phyloP scores from a whole-genome alignment of 495 filamentous ascomycete genomes.

The Penicillium coffeae region DNA sequence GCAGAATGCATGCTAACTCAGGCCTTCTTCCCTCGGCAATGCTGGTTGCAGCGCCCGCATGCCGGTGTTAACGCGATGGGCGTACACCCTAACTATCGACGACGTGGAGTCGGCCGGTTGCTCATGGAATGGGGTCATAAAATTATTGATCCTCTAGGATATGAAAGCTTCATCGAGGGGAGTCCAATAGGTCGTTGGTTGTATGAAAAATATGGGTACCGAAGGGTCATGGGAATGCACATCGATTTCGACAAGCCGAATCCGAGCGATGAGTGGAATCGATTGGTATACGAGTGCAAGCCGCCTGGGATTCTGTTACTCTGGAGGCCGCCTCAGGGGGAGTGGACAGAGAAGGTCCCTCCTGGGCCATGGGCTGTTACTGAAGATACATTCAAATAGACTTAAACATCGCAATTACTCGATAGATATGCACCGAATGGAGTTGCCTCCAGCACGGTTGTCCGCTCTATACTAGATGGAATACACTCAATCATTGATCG shows the following conservation, averaged over 20 bases:
- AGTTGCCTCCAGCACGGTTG: too few relatives aligned
- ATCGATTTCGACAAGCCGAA: constrained; percentile 19
- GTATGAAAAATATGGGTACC: constrained; percentile 33
- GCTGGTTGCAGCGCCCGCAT: constrained; percentile 14
- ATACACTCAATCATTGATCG: too few relatives aligned
- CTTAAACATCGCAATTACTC: too few relatives aligned
- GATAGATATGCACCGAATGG: too few relatives aligned
- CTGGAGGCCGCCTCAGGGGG: constrained; percentile 29
- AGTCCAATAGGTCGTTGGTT: constrained; percentile 33
- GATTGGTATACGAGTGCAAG: constrained; percentile 22
- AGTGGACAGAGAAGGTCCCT: constrained; percentile 22
- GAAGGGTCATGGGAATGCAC: constrained; percentile 15
- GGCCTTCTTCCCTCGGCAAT: constrained; percentile 10
- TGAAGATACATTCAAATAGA: neutral
- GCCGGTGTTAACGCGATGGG: constrained; percentile 30
- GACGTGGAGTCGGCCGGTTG: constrained; percentile 27
- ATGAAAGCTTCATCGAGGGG: constrained; percentile 32
- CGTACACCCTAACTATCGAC: constrained; percentile 33
- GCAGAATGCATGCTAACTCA: constrained; percentile 4
- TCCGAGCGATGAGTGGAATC: constrained; percentile 29
- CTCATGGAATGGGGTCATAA: constrained; percentile 33
- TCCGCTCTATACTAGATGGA: too few relatives aligned
- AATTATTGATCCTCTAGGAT: constrained; percentile 29
- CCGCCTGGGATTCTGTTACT: constrained; percentile 23
- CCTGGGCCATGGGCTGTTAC: constrained; percentile 8